Conservation (phyloP, 225 moss, liverwort and hornwort genomes). For the Physcomitrium patens region DNA sequence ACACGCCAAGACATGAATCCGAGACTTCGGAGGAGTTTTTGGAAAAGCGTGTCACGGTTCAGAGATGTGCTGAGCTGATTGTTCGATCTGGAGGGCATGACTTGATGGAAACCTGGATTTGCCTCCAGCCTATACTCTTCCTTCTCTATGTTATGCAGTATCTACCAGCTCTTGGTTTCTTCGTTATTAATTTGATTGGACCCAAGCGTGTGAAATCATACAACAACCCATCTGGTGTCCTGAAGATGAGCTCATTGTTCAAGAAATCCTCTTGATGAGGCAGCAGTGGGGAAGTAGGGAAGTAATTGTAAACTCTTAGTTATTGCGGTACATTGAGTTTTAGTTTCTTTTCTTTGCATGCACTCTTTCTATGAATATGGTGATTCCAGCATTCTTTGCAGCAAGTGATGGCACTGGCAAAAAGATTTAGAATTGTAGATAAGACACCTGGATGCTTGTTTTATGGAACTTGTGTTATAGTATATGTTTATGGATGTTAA, state of each 20-base stretch:
- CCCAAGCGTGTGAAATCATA: slow-evolving; percentile 56
- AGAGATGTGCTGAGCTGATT: slow-evolving; percentile 68
- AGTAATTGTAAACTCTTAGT: no score
- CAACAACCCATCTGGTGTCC: slow-evolving; percentile 45
- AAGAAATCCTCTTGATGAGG: slow-evolving; percentile 48
- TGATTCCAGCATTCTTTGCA: no score
- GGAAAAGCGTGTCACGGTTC: slow-evolving; percentile 56
- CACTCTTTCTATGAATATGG: no score
- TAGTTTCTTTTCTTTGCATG: no score
- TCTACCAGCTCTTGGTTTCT: slow-evolving; percentile 47
- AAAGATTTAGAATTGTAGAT: no score
- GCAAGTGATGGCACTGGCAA: no score
- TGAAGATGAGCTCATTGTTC: slow-evolving; percentile 36
- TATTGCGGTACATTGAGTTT: no score
- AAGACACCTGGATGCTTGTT: no score
- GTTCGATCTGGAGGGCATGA: slow-evolving; percentile 67
- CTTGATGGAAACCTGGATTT: slow-evolving; percentile 76
- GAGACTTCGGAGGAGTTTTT: slow-evolving; percentile 15
- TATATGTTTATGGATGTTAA: no score
- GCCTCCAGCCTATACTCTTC: slow-evolving; percentile 66
- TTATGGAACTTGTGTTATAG: no score
- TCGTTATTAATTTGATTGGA: slow-evolving; percentile 49
- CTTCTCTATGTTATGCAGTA: slow-evolving; percentile 68
- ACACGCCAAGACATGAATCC: slow-evolving; percentile 39
- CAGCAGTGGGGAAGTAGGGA: no score